A percentile compares a stretch with the other conserved stretches of the same genome.
Conservation (phyloP, 2,329 filamentous ascomycete species). For the Xylaria sp. region DNA sequence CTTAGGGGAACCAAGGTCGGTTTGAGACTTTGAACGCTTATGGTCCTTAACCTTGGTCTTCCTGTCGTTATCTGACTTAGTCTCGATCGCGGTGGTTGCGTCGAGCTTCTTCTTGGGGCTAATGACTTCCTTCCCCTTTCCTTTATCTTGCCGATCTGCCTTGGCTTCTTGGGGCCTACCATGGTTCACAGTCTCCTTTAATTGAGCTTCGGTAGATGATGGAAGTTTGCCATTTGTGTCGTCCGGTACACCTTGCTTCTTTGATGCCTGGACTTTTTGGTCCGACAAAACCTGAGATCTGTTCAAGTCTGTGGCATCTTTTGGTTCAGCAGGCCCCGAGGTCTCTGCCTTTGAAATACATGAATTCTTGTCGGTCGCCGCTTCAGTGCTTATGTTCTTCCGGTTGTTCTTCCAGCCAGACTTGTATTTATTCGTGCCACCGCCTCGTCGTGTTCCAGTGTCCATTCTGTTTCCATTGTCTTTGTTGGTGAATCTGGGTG, state of each 20-base stretch:
- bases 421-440: constrained; percentile 25
- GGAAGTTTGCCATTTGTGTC: not conserved
- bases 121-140: constrained; percentile 1
- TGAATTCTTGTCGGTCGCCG: not conserved
- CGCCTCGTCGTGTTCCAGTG: not conserved
- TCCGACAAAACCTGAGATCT: not conserved
- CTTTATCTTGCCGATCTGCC: not conserved
- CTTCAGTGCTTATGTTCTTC: not conserved
- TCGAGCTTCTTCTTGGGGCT: not conserved
- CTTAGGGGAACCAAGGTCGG: not conserved
- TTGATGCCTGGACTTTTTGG: not conserved
- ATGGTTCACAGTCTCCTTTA: not conserved
- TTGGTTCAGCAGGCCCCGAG: not conserved
- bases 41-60: not conserved
- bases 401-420: constrained; percentile 5
- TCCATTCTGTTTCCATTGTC: not conserved
- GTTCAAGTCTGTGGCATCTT: not conserved
- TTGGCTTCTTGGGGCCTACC: not conserved
- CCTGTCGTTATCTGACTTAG: constrained; percentile 1
- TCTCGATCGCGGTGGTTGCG: not conserved
- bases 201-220: not conserved
- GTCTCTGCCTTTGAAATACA: not conserved
- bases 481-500: not conserved
- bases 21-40: not conserved
- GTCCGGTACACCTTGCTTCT: not conserved